These are phyloP conservation scores for Wickerhamiella domercqiae DNA, from an alignment of 805 yeast genomes.

Conservation along the genomic window DNA sequence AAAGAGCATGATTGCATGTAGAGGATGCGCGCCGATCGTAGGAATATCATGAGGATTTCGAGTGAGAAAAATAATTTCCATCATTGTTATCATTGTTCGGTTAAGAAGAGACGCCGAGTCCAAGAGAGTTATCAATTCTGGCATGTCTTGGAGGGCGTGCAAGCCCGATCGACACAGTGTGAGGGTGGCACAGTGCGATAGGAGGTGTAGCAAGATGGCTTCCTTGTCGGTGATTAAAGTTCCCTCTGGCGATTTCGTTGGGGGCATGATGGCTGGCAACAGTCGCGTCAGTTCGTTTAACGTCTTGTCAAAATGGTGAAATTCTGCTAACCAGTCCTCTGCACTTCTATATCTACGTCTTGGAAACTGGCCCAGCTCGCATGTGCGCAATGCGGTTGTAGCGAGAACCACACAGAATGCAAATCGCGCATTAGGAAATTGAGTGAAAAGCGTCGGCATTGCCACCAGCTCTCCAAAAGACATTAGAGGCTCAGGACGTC, in stretches of 20 bases:
- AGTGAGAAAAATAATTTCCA: slow-evolving; percentile 14
- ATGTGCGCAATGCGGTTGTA: slow-evolving; percentile 8
- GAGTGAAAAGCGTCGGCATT: slow-evolving; percentile 7
- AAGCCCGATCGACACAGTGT: slow-evolving; percentile 9
- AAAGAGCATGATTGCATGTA: slow-evolving; percentile 9
- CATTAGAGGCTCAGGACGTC: slow-evolving; percentile 4
- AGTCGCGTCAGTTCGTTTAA: slow-evolving; percentile 5
- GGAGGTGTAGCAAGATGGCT: slow-evolving; percentile 9
- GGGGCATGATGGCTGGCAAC: slow-evolving; percentile 9
- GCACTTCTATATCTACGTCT: slow-evolving; percentile 5
- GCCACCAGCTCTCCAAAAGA: slow-evolving; percentile 8
- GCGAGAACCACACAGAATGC: slow-evolving; percentile 8
- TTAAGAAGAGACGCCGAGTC: slow-evolving; percentile 13
- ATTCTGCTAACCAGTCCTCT: slow-evolving; percentile 10
- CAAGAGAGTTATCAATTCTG: slow-evolving; percentile 7
- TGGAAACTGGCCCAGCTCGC: slow-evolving; percentile 12
- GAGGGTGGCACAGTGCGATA: slow-evolving; percentile 13
- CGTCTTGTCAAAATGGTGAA: slow-evolving; percentile 8
- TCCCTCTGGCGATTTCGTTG: slow-evolving; percentile 1
- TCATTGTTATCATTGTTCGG: slow-evolving; percentile 13
- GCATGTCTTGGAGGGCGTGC: slow-evolving; percentile 9
- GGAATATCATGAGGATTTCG: slow-evolving; percentile 15
- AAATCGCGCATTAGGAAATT: slow-evolving; percentile 6
- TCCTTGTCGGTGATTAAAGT: background rate
- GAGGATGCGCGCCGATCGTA: slow-evolving; percentile 11